These are phyloP conservation scores for Huntiella savannae DNA, from an alignment of 2,329 filamentous ascomycete genomes.

Conservation along the genomic window DNA sequence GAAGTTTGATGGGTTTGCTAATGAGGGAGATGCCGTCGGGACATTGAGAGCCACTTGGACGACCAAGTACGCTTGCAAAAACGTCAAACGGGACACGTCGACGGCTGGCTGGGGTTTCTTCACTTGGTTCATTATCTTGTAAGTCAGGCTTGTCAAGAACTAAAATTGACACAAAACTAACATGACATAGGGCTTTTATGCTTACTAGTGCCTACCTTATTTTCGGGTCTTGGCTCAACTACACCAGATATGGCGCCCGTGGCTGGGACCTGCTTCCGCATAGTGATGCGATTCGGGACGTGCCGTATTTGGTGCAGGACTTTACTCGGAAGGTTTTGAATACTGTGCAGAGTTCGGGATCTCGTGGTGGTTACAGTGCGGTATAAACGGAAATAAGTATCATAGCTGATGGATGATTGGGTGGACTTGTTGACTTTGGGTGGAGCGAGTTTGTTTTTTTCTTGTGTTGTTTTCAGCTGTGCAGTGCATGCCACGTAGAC, in stretches of 20 bases:
- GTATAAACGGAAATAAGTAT: conserved; percentile 34
- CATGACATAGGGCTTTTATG: conserved; percentile 54
- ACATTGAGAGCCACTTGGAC: conserved; percentile 65
- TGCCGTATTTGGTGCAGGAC: conserved; percentile 84
- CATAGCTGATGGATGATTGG: too few relatives aligned
- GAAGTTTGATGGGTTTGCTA: conserved; percentile 55
- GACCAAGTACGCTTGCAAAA: conserved; percentile 73
- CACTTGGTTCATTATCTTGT: conserved; percentile 92
- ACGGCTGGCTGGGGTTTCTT: conserved; percentile 74
- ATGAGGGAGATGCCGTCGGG: conserved; percentile 32
- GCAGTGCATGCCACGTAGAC: too few relatives aligned
- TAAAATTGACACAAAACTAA: conserved; percentile 7
- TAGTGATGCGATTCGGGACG: conserved; percentile 74
- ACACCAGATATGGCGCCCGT: conserved; percentile 84
- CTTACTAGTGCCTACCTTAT: conserved; percentile 77
- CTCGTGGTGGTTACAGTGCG: conserved; percentile 82
- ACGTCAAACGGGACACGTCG: conserved; percentile 26
- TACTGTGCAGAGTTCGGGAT: conserved; percentile 66
- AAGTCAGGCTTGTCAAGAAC: conserved; percentile 21
- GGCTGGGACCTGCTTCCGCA: conserved; percentile 93
- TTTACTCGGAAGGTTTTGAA: conserved; percentile 63
- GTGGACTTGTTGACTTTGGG: too few relatives aligned
- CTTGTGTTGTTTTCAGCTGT: too few relatives aligned
- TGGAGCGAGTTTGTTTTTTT: too few relatives aligned
- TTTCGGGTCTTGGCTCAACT: conserved; percentile 97